Percentiles rank a stretch among this genome's conserved stretches.
phyloP scores from a whole-genome alignment of 1,284 basidiomycete species.

The Cystobasidium slooffiae region DNA sequence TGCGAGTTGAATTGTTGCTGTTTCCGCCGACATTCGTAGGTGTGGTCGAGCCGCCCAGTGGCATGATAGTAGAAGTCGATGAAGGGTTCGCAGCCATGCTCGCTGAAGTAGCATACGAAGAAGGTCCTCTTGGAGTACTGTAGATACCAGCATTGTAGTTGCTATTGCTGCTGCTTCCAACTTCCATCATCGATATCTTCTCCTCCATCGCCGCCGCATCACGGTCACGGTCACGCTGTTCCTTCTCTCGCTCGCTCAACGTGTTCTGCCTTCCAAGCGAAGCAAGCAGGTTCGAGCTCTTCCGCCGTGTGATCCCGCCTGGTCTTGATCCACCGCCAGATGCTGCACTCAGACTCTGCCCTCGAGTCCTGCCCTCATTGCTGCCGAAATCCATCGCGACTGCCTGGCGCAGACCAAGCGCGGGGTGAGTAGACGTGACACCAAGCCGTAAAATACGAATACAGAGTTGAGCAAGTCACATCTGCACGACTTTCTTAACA shows the following conservation, averaged over 20 bases:
- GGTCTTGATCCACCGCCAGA: background rate
- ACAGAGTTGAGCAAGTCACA: too few relatives aligned
- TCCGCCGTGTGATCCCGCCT: conserved; percentile 23
- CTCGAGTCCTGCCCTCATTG: background rate
- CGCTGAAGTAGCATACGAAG: conserved; percentile 12
- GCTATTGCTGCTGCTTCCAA: background rate
- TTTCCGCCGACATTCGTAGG: background rate
- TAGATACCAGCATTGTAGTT: conserved; percentile 9
- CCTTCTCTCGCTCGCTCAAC: conserved; percentile 21
- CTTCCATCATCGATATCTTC: background rate
- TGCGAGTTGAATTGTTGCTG: background rate
- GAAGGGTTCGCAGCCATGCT: conserved; percentile 20
- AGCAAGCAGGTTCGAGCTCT: conserved; percentile 42
- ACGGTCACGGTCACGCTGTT: conserved; percentile 14
- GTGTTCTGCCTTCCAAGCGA: conserved; percentile 40
- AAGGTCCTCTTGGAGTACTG: conserved; percentile 5
- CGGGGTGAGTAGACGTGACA: too few relatives aligned
- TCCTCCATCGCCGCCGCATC: background rate
- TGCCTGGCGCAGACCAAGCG: too few relatives aligned
- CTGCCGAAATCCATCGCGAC: conserved; percentile 8
- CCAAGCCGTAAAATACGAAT: too few relatives aligned
- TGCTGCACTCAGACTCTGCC: background rate
- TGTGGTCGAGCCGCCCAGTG: conserved; percentile 23
- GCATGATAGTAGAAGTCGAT: conserved; percentile 7
- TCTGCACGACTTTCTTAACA: too few relatives aligned